phyloP scores from a whole-genome alignment of 2,329 filamentous ascomycete species.

The Aspergillus pseudoterreus region DNA sequence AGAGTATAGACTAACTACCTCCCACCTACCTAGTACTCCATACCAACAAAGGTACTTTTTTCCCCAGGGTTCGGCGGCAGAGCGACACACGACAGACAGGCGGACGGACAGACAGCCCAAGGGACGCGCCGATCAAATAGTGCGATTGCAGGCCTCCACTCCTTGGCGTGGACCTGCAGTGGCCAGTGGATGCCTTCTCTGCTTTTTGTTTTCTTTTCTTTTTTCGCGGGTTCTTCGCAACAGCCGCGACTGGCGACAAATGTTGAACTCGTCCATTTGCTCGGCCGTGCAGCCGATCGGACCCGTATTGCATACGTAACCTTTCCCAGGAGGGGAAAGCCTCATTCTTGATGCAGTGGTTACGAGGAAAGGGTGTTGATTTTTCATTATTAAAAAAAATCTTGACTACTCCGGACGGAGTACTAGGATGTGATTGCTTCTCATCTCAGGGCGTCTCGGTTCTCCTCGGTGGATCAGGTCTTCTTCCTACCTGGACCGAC shows the following conservation, averaged over 20 bases:
- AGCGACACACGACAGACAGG: constrained; percentile 2
- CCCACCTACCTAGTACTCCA: no score
- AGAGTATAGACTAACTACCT: no score
- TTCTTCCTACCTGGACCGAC: no score
- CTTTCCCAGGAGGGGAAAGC: no score
- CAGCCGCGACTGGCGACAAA: constrained; percentile 24
- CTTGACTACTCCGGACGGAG: no score
- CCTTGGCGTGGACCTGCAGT: constrained; percentile 7
- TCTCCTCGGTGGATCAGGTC: no score
- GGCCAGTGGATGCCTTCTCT: neutral
- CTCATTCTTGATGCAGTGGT: no score
- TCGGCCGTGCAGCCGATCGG: neutral
- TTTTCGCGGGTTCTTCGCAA: constrained; percentile 4
- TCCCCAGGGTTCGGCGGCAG: constrained; percentile 11
- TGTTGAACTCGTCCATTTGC: neutral
- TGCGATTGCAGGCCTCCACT: constrained; percentile 5
- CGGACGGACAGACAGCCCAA: neutral
- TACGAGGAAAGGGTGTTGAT: no score
- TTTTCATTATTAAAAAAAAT: no score
- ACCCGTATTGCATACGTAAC: no score
- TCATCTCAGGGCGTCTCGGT: no score
- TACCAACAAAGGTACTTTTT: neutral
- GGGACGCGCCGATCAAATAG: constrained; percentile 18
- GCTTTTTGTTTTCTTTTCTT: neutral
- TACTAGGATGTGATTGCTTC: no score